These are phyloP conservation scores for Paraglomus occultum DNA, from an alignment of 192 early-diverging fungal genomes.

Conservation along the genomic window DNA sequence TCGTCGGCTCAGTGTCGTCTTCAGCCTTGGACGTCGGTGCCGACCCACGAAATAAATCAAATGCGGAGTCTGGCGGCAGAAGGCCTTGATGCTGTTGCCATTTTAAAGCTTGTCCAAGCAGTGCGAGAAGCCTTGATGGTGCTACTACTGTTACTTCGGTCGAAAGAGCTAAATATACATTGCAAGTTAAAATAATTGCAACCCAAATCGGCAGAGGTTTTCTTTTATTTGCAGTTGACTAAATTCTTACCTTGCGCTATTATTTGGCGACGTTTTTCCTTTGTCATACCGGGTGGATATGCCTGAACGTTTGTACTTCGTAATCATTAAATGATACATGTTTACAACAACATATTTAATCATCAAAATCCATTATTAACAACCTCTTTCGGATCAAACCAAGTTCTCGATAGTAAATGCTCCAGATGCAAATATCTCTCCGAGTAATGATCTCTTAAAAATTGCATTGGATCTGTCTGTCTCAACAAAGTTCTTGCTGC, in stretches of 20 bases:
- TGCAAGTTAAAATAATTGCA: background rate
- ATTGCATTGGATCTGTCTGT: slow-evolving; percentile 90
- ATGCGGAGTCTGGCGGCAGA: slow-evolving; percentile 63
- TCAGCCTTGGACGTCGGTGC: slow-evolving; percentile 58
- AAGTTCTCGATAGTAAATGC: slow-evolving; percentile 64
- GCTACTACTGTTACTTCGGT: slow-evolving; percentile 71
- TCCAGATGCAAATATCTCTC: slow-evolving; percentile 86
- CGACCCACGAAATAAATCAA: slow-evolving; percentile 80
- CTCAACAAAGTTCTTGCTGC: slow-evolving; percentile 82
- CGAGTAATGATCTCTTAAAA: slow-evolving; percentile 67
- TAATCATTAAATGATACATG: background rate
- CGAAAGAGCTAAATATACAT: slow-evolving; percentile 41
- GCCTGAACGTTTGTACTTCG: slow-evolving; percentile 40
- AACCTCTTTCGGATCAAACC: slow-evolving; percentile 71
- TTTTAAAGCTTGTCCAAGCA: slow-evolving; percentile 85
- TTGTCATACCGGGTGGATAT: slow-evolving; percentile 61
- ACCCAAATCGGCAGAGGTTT: background rate
- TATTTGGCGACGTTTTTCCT: slow-evolving; percentile 67
- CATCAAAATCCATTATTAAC: background rate
- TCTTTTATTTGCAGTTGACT: background rate
- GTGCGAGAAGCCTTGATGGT: slow-evolving; percentile 74
- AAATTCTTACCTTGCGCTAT: slow-evolving; percentile 65
- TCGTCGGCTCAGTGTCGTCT: slow-evolving; percentile 72
- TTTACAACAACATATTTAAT: no score
- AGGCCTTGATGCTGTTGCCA: slow-evolving; percentile 85